Evolutionary conservation across 2,329 filamentous ascomycete species (phyloP), one percentile per base, ranked within the genome.

Genomic region (Fusarium algeriense): DNA sequence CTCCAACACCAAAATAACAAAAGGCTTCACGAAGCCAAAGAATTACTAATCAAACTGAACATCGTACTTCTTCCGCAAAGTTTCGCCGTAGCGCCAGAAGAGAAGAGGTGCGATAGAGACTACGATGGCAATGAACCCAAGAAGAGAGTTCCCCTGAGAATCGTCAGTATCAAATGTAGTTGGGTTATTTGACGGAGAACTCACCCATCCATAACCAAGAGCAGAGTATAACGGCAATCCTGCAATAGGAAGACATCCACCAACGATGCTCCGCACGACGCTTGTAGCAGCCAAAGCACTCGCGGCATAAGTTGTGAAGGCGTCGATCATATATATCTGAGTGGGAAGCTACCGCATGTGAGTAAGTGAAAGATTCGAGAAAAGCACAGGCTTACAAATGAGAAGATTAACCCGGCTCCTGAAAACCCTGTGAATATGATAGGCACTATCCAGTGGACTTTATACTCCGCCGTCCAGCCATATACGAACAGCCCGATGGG

Each of bases 311-410:
- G 30, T 44, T 2, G 63, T 56, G 38, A 62, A 68, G 0, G 64
- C 50, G 3, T 67, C 64, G 8, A 68, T 44, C 56, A 68, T 62
- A 7, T 68, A 67, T 40, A 56, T 67, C 23, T 67, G 64, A 6
- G 63, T 67, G 1, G 64, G 46, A 3, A 67, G 64, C 64, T 65
- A 1, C 13, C 17, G 17, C 1, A 4, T 2, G 8, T 15, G 7
- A 23, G 35, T 7, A 7, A 11, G 11, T 13, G 1, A 15, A 15
- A 2, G 6, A 5, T 3, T 10, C 3, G 7, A 8, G 5, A 17
- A 8, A 11, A 5, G 6, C 3, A 10, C 6, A 20, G 6, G 6
- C 61, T 38, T 30, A 65, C 60, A 60, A 67, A 67, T 3, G 60
- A 67, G 41, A 67, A 65, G 26, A 67, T 67, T 2, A 60, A 34